Percentiles rank a stretch among this genome's conserved stretches.
Conservation (phyloP, 202 grass and related monocot genomes). For the Zoysia matrella region DNA sequence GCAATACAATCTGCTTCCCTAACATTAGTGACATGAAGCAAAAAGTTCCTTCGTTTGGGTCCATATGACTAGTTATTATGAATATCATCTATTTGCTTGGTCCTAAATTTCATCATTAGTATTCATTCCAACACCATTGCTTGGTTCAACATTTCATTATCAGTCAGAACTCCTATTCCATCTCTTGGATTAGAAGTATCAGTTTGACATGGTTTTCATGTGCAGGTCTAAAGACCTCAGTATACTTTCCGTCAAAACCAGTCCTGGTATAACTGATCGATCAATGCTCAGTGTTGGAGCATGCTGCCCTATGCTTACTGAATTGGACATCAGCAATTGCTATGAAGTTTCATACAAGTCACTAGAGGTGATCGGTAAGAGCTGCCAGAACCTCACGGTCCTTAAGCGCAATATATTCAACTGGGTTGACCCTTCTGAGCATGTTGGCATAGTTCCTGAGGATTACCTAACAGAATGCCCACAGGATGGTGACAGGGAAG, state of each 20-base stretch:
- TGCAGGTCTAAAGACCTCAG: constrained; percentile 66
- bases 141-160: neutral
- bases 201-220: constrained; percentile 26
- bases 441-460: constrained; percentile 69
- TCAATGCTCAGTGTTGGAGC: constrained; percentile 65
- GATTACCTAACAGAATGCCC: constrained; percentile 81
- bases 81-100: neutral
- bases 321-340: constrained; percentile 93
- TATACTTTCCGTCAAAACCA: constrained; percentile 79
- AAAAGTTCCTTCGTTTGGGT: neutral
- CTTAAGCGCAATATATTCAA: constrained; percentile 82
- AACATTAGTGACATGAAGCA: neutral
- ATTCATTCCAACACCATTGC: neutral
- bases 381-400: constrained; percentile 65
- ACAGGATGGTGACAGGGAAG: constrained; percentile 84
- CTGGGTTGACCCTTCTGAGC: constrained; percentile 86
- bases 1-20: no score
- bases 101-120: constrained; percentile 5
- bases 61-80: constrained; percentile 4
- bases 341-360: constrained; percentile 79
- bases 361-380: constrained; percentile 73
- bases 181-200: constrained; percentile 15
- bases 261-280: constrained; percentile 59
- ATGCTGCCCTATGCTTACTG: constrained; percentile 62
- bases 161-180: neutral